Evolutionary conservation across 1,284 basidiomycete genomes (phyloP).

Genomic region (Waitea zeae): DNA sequence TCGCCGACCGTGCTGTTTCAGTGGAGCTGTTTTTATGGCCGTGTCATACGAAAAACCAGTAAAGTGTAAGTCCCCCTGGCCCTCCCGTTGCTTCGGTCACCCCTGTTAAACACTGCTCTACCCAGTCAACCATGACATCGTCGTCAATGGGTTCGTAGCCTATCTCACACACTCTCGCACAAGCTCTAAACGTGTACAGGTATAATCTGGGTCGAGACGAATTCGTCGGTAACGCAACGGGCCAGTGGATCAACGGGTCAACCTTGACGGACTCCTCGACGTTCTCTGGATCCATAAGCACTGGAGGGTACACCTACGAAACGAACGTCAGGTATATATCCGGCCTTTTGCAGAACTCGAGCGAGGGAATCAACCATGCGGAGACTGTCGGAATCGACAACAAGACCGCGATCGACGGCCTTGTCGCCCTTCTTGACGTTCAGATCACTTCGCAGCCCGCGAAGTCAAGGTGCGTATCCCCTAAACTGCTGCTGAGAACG

Average conservation of each 20-base stretch:
- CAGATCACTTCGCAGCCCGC: constrained; percentile 34
- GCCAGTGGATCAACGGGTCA: constrained; percentile 29
- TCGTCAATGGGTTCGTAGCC: constrained; percentile 42
- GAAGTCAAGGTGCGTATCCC: no score
- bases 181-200: neutral
- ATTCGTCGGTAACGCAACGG: constrained; percentile 67
- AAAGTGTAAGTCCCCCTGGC: constrained; percentile 18
- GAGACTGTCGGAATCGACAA: constrained; percentile 39
- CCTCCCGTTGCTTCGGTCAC: constrained; percentile 6
- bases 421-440: constrained; percentile 72
- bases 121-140: constrained; percentile 32
- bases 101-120: neutral
- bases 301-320: constrained; percentile 49
- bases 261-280: constrained; percentile 41
- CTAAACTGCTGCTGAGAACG: no score
- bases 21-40: constrained; percentile 82
- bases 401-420: constrained; percentile 61
- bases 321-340: constrained; percentile 50
- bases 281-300: constrained; percentile 37
- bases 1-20: constrained; percentile 2
- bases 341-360: constrained; percentile 52
- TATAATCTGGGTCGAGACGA: no score
- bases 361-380: constrained; percentile 66
- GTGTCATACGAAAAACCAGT: constrained; percentile 59
- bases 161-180: constrained; percentile 9